Evolutionary conservation across 73 alveolate species (phyloP).

Genomic region (Paramecium biaurelia): DNA sequence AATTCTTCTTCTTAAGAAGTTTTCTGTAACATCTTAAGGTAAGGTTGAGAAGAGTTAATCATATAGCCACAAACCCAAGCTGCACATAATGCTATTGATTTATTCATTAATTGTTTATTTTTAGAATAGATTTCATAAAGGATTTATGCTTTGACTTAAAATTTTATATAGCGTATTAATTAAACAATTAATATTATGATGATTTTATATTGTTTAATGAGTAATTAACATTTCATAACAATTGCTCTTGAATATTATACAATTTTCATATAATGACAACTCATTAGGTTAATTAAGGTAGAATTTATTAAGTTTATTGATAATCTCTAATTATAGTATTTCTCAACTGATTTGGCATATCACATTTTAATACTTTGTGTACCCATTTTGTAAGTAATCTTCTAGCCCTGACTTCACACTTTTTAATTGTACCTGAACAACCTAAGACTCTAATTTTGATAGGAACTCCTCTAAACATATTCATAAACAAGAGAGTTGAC

Average conservation of each 20-base stretch:
- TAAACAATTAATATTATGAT: too few relatives aligned
- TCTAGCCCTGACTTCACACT: conserved; percentile 52
- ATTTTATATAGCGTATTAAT: neutral
- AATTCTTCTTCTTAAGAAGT: neutral
- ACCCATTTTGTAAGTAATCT: conserved; percentile 45
- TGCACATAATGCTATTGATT: neutral
- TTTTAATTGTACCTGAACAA: conserved; percentile 56
- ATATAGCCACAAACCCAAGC: neutral
- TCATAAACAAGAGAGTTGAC: conserved; percentile 37
- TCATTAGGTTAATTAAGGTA: neutral
- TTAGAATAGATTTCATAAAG: neutral
- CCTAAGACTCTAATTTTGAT: conserved; percentile 51
- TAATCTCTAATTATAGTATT: neutral
- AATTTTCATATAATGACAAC: neutral
- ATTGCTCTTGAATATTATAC: neutral
- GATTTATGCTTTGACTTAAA: neutral
- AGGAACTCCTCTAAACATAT: neutral
- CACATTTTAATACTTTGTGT: conserved; percentile 6
- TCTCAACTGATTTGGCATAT: neutral
- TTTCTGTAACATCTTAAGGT: neutral
- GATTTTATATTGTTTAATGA: neutral
- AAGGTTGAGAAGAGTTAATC: neutral
- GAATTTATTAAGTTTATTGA: neutral
- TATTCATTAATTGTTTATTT: neutral
- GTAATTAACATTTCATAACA: neutral